A percentile compares a stretch with the other conserved stretches of the same genome.
These are phyloP conservation scores for Carex parvula DNA, from an alignment of 176 grass and related monocot genomes.

Conservation along the genomic window DNA sequence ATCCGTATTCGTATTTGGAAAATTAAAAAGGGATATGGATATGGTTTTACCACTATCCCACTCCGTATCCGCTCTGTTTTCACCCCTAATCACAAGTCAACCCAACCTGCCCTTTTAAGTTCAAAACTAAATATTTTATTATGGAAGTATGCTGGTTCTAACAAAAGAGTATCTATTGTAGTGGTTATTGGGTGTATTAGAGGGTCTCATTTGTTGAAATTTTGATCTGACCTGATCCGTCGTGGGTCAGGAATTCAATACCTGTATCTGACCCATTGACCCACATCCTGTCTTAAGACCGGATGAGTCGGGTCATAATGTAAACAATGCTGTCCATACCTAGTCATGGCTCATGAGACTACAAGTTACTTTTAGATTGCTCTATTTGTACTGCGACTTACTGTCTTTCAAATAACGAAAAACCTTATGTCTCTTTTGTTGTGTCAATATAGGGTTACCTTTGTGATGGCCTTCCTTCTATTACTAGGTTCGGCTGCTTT, in stretches of 20 bases:
- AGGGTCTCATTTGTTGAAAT: neutral
- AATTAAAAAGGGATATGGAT: too few relatives aligned
- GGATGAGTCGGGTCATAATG: neutral
- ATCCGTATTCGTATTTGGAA: too few relatives aligned
- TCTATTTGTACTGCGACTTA: neutral
- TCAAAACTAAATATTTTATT: neutral
- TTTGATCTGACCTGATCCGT: neutral
- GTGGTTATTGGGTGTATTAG: neutral
- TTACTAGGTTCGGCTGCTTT: slow-evolving; percentile 26
- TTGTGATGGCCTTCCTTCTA: slow-evolving; percentile 28
- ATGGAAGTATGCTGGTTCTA: neutral
- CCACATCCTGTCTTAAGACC: neutral
- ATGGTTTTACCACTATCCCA: too few relatives aligned
- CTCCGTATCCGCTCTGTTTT: too few relatives aligned
- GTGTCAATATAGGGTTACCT: slow-evolving; percentile 23
- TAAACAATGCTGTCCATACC: neutral
- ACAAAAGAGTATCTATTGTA: neutral
- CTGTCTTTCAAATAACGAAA: neutral
- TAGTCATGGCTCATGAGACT: neutral
- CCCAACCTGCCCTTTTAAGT: neutral
- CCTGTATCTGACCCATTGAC: neutral
- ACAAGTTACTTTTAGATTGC: neutral
- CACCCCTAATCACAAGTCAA: neutral
- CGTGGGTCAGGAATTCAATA: neutral
- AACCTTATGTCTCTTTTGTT: slow-evolving; percentile 11